A percentile compares a stretch with the other conserved stretches of the same genome.
Evolutionary conservation across 2,329 filamentous ascomycete species (phyloP).

Genomic region (Nemania abortiva): DNA sequence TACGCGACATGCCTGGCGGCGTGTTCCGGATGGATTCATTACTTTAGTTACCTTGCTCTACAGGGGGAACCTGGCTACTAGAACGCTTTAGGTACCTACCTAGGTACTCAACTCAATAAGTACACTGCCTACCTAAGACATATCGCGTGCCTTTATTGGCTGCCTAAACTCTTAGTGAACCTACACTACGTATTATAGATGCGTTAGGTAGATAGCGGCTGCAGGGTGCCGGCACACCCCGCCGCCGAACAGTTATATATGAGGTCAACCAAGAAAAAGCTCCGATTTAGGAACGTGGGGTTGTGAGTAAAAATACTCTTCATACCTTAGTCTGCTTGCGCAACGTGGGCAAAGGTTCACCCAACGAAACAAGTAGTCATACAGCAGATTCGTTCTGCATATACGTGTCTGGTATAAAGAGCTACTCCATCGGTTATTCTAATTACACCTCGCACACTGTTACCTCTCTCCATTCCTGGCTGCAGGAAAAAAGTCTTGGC

Average conservation of each 20-base stretch:
- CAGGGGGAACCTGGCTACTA: neutral
- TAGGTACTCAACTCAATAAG: neutral
- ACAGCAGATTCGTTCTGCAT: constrained; percentile 1
- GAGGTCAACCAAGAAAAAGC: constrained; percentile 46
- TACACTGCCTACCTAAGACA: neutral
- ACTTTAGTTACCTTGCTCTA: neutral
- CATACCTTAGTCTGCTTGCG: neutral
- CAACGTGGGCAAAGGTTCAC: constrained; percentile 24
- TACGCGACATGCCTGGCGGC: neutral
- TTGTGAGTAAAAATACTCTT: constrained; percentile 44
- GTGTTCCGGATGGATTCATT: neutral
- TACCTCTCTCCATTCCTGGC: neutral
- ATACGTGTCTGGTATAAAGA: constrained; percentile 12
- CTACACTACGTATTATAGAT: neutral
- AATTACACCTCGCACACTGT: neutral
- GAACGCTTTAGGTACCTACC: no score
- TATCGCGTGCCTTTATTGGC: neutral
- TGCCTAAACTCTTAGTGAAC: neutral
- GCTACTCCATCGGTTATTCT: constrained; percentile 11
- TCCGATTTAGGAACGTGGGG: constrained; percentile 59
- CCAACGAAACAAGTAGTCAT: constrained; percentile 15
- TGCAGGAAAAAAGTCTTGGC: constrained; percentile 4
- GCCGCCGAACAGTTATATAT: constrained; percentile 11
- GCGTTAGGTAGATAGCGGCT: no score
- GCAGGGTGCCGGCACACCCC: constrained; percentile 23